Base-by-base conservation (phyloP, 164 flowering plant genomes). In the Macadamia tetraphylla region DNA sequence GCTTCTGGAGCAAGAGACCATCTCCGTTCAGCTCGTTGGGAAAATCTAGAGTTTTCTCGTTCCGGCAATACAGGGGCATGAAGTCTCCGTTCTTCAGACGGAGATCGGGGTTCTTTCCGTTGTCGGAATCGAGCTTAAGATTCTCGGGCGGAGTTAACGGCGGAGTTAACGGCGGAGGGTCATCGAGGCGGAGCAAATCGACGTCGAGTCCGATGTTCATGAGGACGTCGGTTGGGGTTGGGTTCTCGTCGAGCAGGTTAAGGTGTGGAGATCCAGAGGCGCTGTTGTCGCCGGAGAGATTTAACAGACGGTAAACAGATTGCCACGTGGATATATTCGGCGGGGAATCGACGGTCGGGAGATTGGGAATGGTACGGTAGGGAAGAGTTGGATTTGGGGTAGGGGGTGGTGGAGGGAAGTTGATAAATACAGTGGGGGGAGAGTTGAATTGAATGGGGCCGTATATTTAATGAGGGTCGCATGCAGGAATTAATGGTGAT, bases 251-350 rank as follows among this genome's bases (percentile, higher is more conserved):
- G 59, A 91, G 96, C 77, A 76, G 98, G 73, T 70, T 88, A 64
- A 76, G 97, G 80, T 91, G 95, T 74, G 97, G 98, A 1, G 97
- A 94, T 74, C 98, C 90, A 10, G 98, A 94, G 77, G 98, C 97
- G 58, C 66, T 94, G 61, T 73, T 94, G 7, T 94, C 98, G 17
- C 98, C 98, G 81, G 97, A 94, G 71, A 82, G 98, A 67, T 83
- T 74, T 49, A 83, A 70, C 73, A 68, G 83, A 42, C 68, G 79
- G 52, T 73, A 68, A 31, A 17, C 29, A 30, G 55, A 7, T 14
- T 6, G 72, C 35, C 72, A 67, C 69, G 72, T 60, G 74, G 44
- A 32, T 29, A 18, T 35, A 69, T 51, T 61, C 52, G 49, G 52
- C 43, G 64, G 58, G 14, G 61, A 23, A 72, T 52, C 72, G 80